Evolutionary conservation across 2,329 filamentous ascomycete genomes (phyloP).

Genomic region (Intubia oerlemansii): DNA sequence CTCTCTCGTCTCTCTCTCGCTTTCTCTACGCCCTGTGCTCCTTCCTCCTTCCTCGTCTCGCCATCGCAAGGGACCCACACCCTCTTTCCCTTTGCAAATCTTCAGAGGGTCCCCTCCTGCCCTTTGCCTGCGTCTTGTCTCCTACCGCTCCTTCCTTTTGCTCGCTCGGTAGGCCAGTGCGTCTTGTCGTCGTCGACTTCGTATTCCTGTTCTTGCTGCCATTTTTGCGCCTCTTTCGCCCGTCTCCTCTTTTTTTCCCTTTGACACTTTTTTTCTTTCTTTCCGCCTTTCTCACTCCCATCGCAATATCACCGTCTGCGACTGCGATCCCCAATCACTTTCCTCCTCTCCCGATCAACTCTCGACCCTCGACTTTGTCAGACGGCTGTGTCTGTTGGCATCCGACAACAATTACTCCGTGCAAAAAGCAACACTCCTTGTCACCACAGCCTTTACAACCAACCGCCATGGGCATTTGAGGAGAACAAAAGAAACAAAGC

Average conservation of each 20-base stretch:
- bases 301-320: too few relatives aligned
- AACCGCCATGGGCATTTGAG: constrained; percentile 2
- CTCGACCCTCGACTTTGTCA: too few relatives aligned
- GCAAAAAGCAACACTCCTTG: too few relatives aligned
- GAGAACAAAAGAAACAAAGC: not conserved
- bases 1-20: too few relatives aligned
- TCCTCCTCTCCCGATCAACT: constrained; percentile 1
- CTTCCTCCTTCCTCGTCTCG: not conserved
- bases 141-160: not conserved
- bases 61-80: constrained; percentile 2
- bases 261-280: not conserved
- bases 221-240: not conserved
- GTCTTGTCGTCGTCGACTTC: not conserved
- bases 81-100: constrained; percentile 4
- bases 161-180: not conserved
- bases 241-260: not conserved
- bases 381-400: too few relatives aligned
- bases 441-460: too few relatives aligned
- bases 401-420: too few relatives aligned
- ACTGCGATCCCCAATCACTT: not conserved
- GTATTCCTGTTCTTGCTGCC: not conserved
- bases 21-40: too few relatives aligned
- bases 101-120: constrained; percentile 4
- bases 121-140: not conserved
- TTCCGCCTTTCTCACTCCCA: too few relatives aligned